Conservation (phyloP, 2,329 filamentous ascomycete genomes). For the Fusarium sp. region DNA sequence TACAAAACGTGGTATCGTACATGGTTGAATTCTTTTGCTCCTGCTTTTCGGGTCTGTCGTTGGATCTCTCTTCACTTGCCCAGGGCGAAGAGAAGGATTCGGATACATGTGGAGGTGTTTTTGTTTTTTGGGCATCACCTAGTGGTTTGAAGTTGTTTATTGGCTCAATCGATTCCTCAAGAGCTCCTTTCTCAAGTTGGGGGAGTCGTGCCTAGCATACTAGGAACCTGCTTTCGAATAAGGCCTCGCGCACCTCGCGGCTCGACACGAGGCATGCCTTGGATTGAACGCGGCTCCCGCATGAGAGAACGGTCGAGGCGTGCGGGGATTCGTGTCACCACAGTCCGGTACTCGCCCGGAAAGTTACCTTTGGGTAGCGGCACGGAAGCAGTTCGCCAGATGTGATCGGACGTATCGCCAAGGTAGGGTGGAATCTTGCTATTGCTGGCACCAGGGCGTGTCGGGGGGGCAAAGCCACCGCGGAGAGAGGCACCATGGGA, state of each 20-base stretch:
- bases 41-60: conserved; percentile 21
- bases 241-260: conserved; percentile 60
- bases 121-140: neutral
- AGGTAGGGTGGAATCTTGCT: conserved; percentile 68
- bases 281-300: conserved; percentile 90
- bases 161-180: neutral
- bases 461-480: conserved; percentile 50
- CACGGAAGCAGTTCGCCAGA: conserved; percentile 76
- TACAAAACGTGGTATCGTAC: conserved; percentile 43
- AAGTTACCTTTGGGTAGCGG: conserved; percentile 69
- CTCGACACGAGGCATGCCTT: conserved; percentile 78
- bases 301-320: conserved; percentile 87
- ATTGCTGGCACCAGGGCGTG: conserved; percentile 40
- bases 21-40: conserved; percentile 22
- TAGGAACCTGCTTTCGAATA: conserved; percentile 65
- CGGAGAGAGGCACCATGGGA: conserved; percentile 61
- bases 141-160: conserved; percentile 6
- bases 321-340: conserved; percentile 74
- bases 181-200: conserved; percentile 45
- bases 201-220: conserved; percentile 56
- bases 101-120: neutral
- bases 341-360: conserved; percentile 67
- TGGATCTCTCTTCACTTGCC: conserved; percentile 2
- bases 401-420: conserved; percentile 77
- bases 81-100: neutral